A percentile compares a stretch with the other conserved stretches of the same genome.
Evolutionary conservation across 1,284 basidiomycete species (phyloP).

Genomic region (Fistulinella staudtii): DNA sequence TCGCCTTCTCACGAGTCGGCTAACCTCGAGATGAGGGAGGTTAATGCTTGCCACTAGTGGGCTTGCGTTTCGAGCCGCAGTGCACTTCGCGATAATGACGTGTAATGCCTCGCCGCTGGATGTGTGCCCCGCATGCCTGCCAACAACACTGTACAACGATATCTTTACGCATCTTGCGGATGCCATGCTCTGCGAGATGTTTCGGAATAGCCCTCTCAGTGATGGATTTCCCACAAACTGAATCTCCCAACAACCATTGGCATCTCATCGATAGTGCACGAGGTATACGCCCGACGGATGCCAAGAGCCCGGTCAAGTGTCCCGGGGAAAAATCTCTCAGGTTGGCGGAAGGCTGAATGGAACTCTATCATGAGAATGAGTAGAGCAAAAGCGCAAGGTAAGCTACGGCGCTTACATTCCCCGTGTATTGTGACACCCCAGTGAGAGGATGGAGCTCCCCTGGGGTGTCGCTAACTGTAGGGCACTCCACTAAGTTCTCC

Average conservation of each 20-base stretch:
- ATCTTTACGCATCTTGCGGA: slow-evolving; percentile 6
- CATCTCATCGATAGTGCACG: neutral
- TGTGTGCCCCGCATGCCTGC: slow-evolving; percentile 2
- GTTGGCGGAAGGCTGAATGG: too few species aligned
- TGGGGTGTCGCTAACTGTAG: too few species aligned
- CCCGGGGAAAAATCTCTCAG: too few species aligned
- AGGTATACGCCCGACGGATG: neutral
- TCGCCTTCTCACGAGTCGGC: too few species aligned
- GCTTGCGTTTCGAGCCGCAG: slow-evolving; percentile 11
- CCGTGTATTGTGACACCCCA: too few species aligned
- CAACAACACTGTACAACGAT: slow-evolving; percentile 8
- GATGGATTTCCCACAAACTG: slow-evolving; percentile 9
- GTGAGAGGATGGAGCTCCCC: too few species aligned
- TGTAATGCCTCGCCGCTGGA: slow-evolving; percentile 11
- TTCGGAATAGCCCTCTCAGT: neutral
- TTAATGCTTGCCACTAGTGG: neutral
- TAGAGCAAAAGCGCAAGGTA: too few species aligned
- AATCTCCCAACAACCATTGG: slow-evolving; percentile 7
- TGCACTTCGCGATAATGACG: slow-evolving; percentile 18
- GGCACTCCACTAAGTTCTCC: neutral
- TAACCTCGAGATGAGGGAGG: neutral
- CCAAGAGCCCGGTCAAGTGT: neutral
- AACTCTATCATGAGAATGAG: too few species aligned
- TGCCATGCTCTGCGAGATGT: slow-evolving; percentile 20
- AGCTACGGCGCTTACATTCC: too few species aligned